These are phyloP conservation scores for Artemisia annua DNA, from an alignment of 129 eudicot genomes.

Conservation along the genomic window DNA sequence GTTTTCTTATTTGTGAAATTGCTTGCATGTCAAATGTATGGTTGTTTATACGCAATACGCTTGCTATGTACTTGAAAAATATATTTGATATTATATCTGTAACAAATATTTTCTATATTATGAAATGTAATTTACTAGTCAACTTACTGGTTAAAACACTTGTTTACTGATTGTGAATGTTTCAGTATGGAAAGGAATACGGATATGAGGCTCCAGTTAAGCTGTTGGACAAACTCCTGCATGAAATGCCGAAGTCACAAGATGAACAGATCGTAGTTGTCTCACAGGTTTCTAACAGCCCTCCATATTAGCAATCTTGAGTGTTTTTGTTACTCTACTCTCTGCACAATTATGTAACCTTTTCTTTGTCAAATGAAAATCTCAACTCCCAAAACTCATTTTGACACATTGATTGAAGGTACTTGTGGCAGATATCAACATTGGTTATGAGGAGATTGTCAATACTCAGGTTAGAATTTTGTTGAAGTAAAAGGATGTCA, in stretches of 20 bases:
- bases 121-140: too few species aligned
- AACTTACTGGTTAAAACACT: too few species aligned
- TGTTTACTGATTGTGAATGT: slow-evolving; percentile 4
- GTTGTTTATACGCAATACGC: too few species aligned
- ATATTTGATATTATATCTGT: too few species aligned
- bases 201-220: slow-evolving; percentile 95
- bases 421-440: slow-evolving; percentile 95
- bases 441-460: slow-evolving; percentile 92
- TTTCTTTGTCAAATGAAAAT: too few species aligned
- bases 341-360: too few species aligned
- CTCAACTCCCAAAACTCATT: too few species aligned
- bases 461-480: slow-evolving; percentile 74
- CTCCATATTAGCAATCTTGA: not conserved
- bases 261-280: slow-evolving; percentile 93
- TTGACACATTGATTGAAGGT: slow-evolving; percentile 48
- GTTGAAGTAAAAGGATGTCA: too few species aligned
- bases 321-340: not conserved
- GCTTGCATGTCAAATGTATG: too few species aligned
- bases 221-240: slow-evolving; percentile 84
- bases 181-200: slow-evolving; percentile 90
- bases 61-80: too few species aligned
- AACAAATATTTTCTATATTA: too few species aligned
- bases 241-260: slow-evolving; percentile 70
- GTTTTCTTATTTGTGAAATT: too few species aligned
- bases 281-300: slow-evolving; percentile 66